Base-by-base conservation (phyloP, 1,284 basidiomycete genomes). In the Puccinia horiana region DNA sequence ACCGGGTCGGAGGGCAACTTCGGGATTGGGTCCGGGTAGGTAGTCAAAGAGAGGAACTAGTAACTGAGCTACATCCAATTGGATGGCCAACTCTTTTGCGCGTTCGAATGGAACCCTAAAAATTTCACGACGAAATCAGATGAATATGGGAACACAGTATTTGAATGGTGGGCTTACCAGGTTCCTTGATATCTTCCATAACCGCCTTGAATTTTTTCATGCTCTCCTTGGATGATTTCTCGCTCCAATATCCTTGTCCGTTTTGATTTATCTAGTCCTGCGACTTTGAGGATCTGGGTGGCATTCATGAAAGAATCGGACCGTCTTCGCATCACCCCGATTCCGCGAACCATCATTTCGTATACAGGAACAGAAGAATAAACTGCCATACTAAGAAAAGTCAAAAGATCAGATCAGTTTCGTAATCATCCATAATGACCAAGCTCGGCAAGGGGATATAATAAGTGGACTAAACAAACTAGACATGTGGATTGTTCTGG, bases 131-230 rank as follows among this genome's bases (percentile, higher is more conserved):
- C n/a, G 5, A 20, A 69, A 29, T n/a, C n/a, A n/a, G 23, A 44
- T 40, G 20, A 69, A 69, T 69, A n/a, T n/a, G n/a, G n/a, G n/a
- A n/a, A n/a, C n/a, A n/a, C n/a, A n/a, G n/a, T n/a, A n/a, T n/a
- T n/a, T n/a, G n/a, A n/a, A n/a, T n/a, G n/a, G n/a, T n/a, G 32
- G 29, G 86, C 89, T 86, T 85, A 95, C 96, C 97, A 99, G 75
- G 97, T 99, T 83, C 97, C 97, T 87, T 99, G 97, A 87, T 98
- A 99, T 88, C 98, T 98, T 63, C 97, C 97, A 86, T 98, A 99
- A 58, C 97, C 97, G 72, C 97, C 97, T 87, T 99, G 97, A 16
- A 99, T 95, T 88, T 99, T 99, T 88, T 99, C 96, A 88, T 99
- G 96, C 88, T 94, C 93, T 76, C 96, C 96, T 67, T 93, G 93